Evolutionary conservation across 495 filamentous ascomycete species (phyloP).

Genomic region (Daldinia vernicosa): DNA sequence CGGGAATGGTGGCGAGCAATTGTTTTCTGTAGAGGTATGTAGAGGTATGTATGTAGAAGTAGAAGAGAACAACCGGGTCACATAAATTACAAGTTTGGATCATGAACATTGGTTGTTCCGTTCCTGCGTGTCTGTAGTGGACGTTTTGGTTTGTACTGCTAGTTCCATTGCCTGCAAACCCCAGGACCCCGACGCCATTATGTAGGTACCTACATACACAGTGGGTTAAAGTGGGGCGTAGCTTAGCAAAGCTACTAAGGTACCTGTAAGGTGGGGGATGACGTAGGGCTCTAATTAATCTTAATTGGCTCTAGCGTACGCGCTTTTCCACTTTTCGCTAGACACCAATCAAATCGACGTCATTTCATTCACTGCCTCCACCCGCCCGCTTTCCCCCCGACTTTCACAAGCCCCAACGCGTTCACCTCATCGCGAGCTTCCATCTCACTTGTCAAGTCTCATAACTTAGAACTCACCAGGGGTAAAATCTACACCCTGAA

Average conservation of each 20-base stretch:
- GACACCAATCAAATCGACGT: slow-evolving; percentile 23
- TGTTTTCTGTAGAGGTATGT: slow-evolving; percentile 25
- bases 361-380: slow-evolving; percentile 1
- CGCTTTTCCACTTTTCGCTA: slow-evolving; percentile 41
- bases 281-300: slow-evolving; percentile 40
- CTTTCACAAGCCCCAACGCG: not conserved
- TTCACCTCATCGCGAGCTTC: no score
- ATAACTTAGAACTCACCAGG: not conserved
- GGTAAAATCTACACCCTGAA: not conserved
- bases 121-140: not conserved
- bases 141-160: not conserved
- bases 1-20: not conserved
- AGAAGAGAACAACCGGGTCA: not conserved
- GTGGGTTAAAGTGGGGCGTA: not conserved
- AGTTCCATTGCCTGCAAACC: not conserved
- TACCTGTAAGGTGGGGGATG: slow-evolving; percentile 41
- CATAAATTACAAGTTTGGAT: not conserved
- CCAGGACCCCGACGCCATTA: not conserved
- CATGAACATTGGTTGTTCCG: not conserved
- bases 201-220: not conserved
- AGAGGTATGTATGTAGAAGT: not conserved
- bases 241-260: slow-evolving; percentile 3
- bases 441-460: not conserved
- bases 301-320: slow-evolving; percentile 24
- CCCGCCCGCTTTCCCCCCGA: not conserved